Base-by-base conservation (phyloP, 2,329 filamentous ascomycete species). In the Colletotrichum sp. region DNA sequence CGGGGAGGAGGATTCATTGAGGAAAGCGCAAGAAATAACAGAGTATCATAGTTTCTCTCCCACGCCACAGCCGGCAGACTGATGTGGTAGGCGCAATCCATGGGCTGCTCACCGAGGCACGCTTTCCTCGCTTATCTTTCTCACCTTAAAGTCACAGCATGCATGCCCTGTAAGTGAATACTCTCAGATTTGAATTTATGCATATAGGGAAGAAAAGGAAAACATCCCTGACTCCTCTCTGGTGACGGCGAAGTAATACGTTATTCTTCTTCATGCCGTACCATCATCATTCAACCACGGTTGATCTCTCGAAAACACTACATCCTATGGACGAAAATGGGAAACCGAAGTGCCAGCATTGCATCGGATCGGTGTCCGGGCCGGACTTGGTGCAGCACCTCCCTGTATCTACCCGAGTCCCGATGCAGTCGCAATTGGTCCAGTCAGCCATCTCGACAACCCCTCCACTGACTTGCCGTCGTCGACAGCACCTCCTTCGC, bases 381-480 rank as follows among this genome's bases (percentile, higher is more conserved):
- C 61, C 36, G 59, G 66, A 34, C 66, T 21, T 59, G 55, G 21
- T 36, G 54, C 70, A 64, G 47, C 51, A 58, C 31, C 36, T 38
- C 38, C 54, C 55, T 61, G 59, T 70, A 54, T 69, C 54, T 57
- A 63, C 34, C 72, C 72, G 43, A 57, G 29, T 66, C 15, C 68
- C 68, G 57, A 72, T 71, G 68, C 34, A 67, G 34, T 63, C 57
- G 31, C 47, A 34, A 74, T 72, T 71, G 72, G 72, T 16, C 24
- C 24, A 29, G 27, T 24, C 55, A 34, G 55, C 18, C 47, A 27
- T 36, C 34, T 54, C 38, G 18, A 36, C 27, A 18, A 33, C 18
- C 43, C 38, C 21, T 55, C 63, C 63, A 21, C 29, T 66, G 24
- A 43, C 27, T 33, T 29, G 47, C 21, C 33, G 63, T 31, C 33